Evolutionary conservation across 2,329 filamentous ascomycete genomes (phyloP).

Genomic region (Fonsecaea pugnacius): DNA sequence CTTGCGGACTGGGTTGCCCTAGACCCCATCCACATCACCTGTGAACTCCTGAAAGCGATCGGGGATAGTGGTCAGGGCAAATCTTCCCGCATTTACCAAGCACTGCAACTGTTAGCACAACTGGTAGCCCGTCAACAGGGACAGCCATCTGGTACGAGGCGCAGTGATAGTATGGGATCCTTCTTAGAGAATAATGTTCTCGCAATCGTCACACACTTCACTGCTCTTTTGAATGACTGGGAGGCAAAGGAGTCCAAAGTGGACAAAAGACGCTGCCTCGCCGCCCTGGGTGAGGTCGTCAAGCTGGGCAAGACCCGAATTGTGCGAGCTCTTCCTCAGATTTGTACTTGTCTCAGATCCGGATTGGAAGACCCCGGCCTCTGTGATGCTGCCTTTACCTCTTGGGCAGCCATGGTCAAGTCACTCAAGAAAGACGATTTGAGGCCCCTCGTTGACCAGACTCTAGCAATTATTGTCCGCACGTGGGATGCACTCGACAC

Average conservation of each 20-base stretch:
- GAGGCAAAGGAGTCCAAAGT: constrained; percentile 59
- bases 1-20: constrained; percentile 72
- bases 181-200: constrained; percentile 85
- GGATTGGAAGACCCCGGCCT: constrained; percentile 76
- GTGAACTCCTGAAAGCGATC: constrained; percentile 79
- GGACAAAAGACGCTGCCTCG: constrained; percentile 78
- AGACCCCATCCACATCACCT: constrained; percentile 74
- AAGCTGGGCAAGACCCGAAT: constrained; percentile 73
- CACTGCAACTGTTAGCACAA: constrained; percentile 55
- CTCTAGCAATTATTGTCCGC: constrained; percentile 81
- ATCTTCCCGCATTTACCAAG: constrained; percentile 62
- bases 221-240: constrained; percentile 74
- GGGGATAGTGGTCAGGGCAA: constrained; percentile 66
- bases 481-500: constrained; percentile 74
- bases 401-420: constrained; percentile 79
- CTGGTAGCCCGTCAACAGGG: constrained; percentile 56
- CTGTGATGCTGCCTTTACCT: constrained; percentile 76
- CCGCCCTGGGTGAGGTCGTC: constrained; percentile 87
- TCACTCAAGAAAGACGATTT: constrained; percentile 79
- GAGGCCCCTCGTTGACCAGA: constrained; percentile 79
- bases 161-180: constrained; percentile 64
- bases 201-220: constrained; percentile 82
- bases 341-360: constrained; percentile 88
- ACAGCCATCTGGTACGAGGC: constrained; percentile 52
- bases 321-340: constrained; percentile 79